Conservation (phyloP, 1,284 basidiomycete genomes). For the Veloporphyrellus conicus region DNA sequence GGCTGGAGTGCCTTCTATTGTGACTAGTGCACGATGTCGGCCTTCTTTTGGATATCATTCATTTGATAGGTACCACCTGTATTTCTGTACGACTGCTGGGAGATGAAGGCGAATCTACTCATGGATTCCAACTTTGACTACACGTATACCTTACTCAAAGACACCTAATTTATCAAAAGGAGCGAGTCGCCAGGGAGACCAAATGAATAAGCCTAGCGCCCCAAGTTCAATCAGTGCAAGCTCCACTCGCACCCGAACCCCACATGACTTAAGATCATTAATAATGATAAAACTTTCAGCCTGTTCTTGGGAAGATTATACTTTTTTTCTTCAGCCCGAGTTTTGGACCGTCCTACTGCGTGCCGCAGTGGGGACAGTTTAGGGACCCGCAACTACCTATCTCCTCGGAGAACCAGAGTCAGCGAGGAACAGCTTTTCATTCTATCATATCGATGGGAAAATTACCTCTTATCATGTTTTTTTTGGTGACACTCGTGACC, state of each 20-base stretch:
- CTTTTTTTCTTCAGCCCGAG: no score
- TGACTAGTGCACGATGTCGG: constrained; percentile 81
- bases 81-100: not conserved
- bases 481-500: no score
- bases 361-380: not conserved
- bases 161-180: not conserved
- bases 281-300: not conserved
- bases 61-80: constrained; percentile 33
- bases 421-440: not conserved
- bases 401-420: not conserved
- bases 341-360: no score
- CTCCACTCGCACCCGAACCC: not conserved
- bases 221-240: not conserved
- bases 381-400: not conserved
- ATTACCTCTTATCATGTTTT: not conserved
- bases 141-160: not conserved
- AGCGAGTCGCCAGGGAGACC: not conserved
- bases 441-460: not conserved
- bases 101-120: not conserved
- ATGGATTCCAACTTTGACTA: not conserved
- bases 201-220: no score
- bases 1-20: constrained; percentile 75
- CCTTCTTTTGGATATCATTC: constrained; percentile 60
- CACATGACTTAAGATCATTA: not conserved
- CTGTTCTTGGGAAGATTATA: not conserved